phyloP scores from a whole-genome alignment of 78 protist genomes.

The Andalucia godoyi region DNA sequence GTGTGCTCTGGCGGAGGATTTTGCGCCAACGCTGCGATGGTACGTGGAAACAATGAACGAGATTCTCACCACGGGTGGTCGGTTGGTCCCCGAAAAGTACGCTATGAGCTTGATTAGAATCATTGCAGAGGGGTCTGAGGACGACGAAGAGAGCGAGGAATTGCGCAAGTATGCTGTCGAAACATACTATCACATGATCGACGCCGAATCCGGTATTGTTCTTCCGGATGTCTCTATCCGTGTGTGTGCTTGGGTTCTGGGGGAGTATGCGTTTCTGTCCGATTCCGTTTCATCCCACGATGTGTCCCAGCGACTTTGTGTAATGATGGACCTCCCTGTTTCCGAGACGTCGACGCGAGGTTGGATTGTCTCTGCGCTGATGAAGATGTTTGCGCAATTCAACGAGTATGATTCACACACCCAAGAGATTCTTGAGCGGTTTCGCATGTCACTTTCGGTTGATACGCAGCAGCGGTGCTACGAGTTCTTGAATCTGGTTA shows the following conservation, averaged over 20 bases:
- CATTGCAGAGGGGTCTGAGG: slow-evolving; percentile 55
- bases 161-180: slow-evolving; percentile 30
- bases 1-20: slow-evolving; percentile 51
- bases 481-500: slow-evolving; percentile 9
- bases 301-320: background rate
- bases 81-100: slow-evolving; percentile 17
- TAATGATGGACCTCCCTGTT: background rate
- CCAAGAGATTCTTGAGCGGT: background rate
- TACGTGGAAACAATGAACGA: slow-evolving; percentile 53
- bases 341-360: background rate
- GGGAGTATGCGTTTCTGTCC: slow-evolving; percentile 57
- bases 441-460: background rate
- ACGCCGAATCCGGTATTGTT: background rate
- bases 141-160: slow-evolving; percentile 25
- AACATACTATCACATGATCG: slow-evolving; percentile 1
- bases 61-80: slow-evolving; percentile 48
- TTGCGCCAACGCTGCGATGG: slow-evolving; percentile 26
- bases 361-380: slow-evolving; percentile 17
- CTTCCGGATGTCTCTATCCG: slow-evolving; percentile 10
- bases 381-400: slow-evolving; percentile 29
- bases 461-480: slow-evolving; percentile 27
- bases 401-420: background rate
- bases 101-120: slow-evolving; percentile 48
- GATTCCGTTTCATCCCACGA: background rate
- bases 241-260: slow-evolving; percentile 43